Evolutionary conservation across 2,329 filamentous ascomycete species (phyloP), one percentile per base, ranked within the genome.

Genomic region (Arthrobotrys musiformis): DNA sequence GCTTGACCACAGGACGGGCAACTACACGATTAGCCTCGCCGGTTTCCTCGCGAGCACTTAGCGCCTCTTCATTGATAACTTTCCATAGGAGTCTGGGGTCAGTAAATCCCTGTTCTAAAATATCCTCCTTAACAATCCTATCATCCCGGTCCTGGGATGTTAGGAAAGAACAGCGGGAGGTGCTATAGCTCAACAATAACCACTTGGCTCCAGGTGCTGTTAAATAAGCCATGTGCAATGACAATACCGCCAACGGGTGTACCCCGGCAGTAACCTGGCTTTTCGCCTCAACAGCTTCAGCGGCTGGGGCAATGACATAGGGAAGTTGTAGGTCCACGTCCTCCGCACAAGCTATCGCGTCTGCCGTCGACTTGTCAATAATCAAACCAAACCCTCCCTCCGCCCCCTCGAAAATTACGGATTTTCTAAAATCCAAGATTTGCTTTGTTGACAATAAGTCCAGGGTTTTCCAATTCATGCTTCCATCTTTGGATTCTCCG

Each of bases 281-380:
- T 28, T 6, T 22, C 5, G 8, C 19, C 3, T 63, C 56, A 30
- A 19, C 11, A 2, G 26, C 17, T 6, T 30, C 24, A n/a, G 44
- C 13, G 8, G n/a, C n/a, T n/a, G n/a, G n/a, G n/a, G 33, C 44
- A 17, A 75, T 62, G 30, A 17, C 0, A 42, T 69, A 75, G 5
- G 70, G 70, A n/a, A 75, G 6, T 4, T 26, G 15, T 0, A 75
- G 46, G 8, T 19, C n/a, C 7, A 75, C 63, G 44, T 75, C 63
- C 5, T 69, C 56, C 6, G 61, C 70, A 17, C 70, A 75, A 15
- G 70, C 68, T 58, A 75, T 69, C 2, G 70, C 70, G 19, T 75
- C 70, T 15, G 70, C 63, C 2, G 70, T 75, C 11, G 70, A 75
- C 17, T 75, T 75, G 19, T 75, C 70, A 15, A 75, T 26, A 5